These are phyloP conservation scores for Globisporangium radiosum DNA, from an alignment of 352 stramenopile species.

Conservation along the genomic window DNA sequence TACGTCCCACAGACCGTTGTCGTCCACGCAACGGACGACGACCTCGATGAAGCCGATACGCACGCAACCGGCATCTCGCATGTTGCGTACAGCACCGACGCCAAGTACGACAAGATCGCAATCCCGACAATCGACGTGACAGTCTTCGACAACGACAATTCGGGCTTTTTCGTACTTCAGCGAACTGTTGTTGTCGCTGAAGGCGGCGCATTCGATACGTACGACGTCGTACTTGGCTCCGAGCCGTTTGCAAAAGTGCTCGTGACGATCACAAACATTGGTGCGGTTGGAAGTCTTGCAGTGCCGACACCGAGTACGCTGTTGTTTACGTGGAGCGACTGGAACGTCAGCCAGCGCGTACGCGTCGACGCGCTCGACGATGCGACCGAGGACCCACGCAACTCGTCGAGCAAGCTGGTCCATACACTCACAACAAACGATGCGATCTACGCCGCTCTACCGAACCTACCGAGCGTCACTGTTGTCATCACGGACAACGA, in stretches of 20 bases:
- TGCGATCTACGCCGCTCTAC: slow-evolving; percentile 48
- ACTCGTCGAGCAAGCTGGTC: slow-evolving; percentile 42
- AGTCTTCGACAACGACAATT: slow-evolving; percentile 59
- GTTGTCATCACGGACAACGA: slow-evolving; percentile 65
- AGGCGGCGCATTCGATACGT: slow-evolving; percentile 33
- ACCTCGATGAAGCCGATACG: slow-evolving; percentile 55
- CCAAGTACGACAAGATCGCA: slow-evolving; percentile 54
- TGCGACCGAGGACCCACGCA: slow-evolving; percentile 33
- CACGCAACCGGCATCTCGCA: slow-evolving; percentile 70
- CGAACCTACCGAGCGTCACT: slow-evolving; percentile 31
- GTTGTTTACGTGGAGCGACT: slow-evolving; percentile 63
- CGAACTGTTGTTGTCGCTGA: slow-evolving; percentile 34
- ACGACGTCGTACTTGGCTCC: slow-evolving; percentile 42
- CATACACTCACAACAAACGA: slow-evolving; percentile 61
- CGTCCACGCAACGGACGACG: slow-evolving; percentile 54
- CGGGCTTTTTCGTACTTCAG: slow-evolving; percentile 40
- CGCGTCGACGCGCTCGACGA: slow-evolving; percentile 56
- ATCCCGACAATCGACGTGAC: slow-evolving; percentile 62
- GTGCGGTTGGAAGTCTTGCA: slow-evolving; percentile 36
- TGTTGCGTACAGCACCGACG: slow-evolving; percentile 51
- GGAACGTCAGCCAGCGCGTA: slow-evolving; percentile 53
- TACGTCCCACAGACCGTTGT: slow-evolving; percentile 47
- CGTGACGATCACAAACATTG: slow-evolving; percentile 39
- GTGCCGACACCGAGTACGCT: slow-evolving; percentile 24
- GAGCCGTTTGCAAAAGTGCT: slow-evolving; percentile 71